These are phyloP conservation scores for Apiotrichum montevideense DNA, from an alignment of 1,284 basidiomycete genomes.

Conservation along the genomic window DNA sequence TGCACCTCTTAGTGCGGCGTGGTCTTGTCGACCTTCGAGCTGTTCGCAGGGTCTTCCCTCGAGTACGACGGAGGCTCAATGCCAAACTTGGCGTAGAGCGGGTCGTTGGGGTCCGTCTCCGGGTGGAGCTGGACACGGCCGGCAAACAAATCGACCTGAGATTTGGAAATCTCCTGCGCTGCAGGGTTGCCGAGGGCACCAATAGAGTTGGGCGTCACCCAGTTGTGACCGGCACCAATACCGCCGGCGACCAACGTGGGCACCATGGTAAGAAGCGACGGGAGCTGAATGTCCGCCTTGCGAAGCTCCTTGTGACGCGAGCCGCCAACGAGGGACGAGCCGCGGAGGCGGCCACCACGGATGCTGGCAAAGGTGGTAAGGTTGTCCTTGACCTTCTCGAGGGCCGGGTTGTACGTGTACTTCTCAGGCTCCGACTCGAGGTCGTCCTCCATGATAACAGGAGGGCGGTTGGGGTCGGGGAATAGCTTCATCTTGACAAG, in stretches of 20 bases:
- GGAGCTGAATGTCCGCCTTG: slow-evolving; percentile 51
- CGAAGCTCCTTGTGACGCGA: slow-evolving; percentile 57
- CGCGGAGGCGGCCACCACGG: slow-evolving; percentile 65
- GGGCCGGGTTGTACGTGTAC: slow-evolving; percentile 42
- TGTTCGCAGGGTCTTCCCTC: too few relatives aligned
- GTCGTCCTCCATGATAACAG: slow-evolving; percentile 56
- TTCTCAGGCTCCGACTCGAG: slow-evolving; percentile 53
- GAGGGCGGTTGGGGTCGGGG: slow-evolving; percentile 61
- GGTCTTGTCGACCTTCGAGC: too few relatives aligned
- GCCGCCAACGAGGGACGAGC: slow-evolving; percentile 74
- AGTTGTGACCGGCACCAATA: slow-evolving; percentile 60
- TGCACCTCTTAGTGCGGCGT: too few relatives aligned
- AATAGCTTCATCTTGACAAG: slow-evolving; percentile 64
- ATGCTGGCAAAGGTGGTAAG: slow-evolving; percentile 71
- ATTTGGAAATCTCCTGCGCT: slow-evolving; percentile 32
- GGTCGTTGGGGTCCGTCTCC: slow-evolving; percentile 57
- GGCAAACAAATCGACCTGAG: slow-evolving; percentile 42
- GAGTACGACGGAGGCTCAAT: slow-evolving; percentile 12
- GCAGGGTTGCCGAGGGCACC: slow-evolving; percentile 32
- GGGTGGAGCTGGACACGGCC: slow-evolving; percentile 81
- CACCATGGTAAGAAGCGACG: slow-evolving; percentile 77
- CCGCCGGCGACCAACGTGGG: slow-evolving; percentile 78
- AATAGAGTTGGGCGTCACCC: slow-evolving; percentile 27
- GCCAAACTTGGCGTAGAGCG: slow-evolving; percentile 38
- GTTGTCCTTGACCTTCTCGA: slow-evolving; percentile 72